Conservation (phyloP, 306 rosid species). For the Malus fusca region DNA sequence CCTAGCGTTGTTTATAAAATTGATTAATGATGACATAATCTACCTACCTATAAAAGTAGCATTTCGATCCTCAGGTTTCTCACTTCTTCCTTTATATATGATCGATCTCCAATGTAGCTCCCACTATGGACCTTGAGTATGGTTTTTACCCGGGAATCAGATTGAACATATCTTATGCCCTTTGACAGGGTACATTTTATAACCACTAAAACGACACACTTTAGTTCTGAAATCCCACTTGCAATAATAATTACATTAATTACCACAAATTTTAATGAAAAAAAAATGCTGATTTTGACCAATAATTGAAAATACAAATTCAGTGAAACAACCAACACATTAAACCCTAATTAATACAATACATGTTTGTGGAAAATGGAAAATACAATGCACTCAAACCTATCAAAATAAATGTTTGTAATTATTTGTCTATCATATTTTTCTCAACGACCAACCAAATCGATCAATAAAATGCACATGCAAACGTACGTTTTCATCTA, state of each 20-base stretch:
- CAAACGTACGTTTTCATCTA: neutral
- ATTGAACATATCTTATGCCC: slow-evolving; percentile 57
- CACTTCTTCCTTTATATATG: neutral
- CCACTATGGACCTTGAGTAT: slow-evolving; percentile 12
- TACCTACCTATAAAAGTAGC: neutral
- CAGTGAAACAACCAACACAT: neutral
- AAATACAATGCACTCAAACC: neutral
- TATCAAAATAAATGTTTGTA: neutral
- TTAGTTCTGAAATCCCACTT: slow-evolving; percentile 43
- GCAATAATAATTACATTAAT: neutral
- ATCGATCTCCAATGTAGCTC: neutral
- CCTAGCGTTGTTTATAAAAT: neutral
- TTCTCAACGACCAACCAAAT: neutral
- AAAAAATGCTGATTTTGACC: neutral
- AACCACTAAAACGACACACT: slow-evolving; percentile 65
- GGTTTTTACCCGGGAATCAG: slow-evolving; percentile 62
- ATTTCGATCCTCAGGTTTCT: neutral
- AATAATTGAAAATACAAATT: too few relatives aligned
- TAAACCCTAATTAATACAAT: neutral
- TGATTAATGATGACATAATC: neutral
- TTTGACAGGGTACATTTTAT: slow-evolving; percentile 63
- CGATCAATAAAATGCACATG: neutral
- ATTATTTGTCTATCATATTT: neutral
- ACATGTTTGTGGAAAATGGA: neutral
- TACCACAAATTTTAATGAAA: neutral